phyloP scores from a whole-genome alignment of 1,284 basidiomycete genomes.

The Heliocybe sulcata region DNA sequence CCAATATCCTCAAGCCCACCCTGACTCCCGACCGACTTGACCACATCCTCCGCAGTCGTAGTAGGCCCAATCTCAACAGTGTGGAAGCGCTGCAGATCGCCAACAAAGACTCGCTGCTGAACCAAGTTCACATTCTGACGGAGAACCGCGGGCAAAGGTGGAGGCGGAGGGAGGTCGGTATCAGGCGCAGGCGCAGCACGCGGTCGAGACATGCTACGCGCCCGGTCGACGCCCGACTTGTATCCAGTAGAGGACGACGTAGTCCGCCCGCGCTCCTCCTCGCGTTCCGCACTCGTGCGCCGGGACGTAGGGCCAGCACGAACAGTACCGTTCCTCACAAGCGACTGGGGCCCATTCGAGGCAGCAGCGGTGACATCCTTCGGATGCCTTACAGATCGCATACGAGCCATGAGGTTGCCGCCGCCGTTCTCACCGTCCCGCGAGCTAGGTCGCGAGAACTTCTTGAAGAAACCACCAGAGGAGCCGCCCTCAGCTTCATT shows the following conservation, averaged over 20 bases:
- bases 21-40: conserved; percentile 54
- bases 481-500: neutral
- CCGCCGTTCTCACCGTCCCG: neutral
- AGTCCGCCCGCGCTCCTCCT: neutral
- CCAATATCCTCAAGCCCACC: conserved; percentile 49
- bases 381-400: neutral
- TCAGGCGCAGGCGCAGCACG: neutral
- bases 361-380: neutral
- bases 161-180: neutral
- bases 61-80: conserved; percentile 55
- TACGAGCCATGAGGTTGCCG: neutral
- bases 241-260: neutral
- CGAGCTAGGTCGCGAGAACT: neutral
- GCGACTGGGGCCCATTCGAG: neutral
- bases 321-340: neutral
- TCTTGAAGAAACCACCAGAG: neutral
- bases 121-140: neutral
- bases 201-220: neutral
- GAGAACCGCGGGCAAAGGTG: neutral
- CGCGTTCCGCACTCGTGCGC: neutral
- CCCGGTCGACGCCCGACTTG: neutral
- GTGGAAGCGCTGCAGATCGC: conserved; percentile 66
- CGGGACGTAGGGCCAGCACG: neutral
- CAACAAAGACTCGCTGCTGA: conserved; percentile 69
- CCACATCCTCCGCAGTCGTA: conserved; percentile 60